phyloP scores from a whole-genome alignment of 768 basidiomycete genomes.

The Tricholomella constricta region DNA sequence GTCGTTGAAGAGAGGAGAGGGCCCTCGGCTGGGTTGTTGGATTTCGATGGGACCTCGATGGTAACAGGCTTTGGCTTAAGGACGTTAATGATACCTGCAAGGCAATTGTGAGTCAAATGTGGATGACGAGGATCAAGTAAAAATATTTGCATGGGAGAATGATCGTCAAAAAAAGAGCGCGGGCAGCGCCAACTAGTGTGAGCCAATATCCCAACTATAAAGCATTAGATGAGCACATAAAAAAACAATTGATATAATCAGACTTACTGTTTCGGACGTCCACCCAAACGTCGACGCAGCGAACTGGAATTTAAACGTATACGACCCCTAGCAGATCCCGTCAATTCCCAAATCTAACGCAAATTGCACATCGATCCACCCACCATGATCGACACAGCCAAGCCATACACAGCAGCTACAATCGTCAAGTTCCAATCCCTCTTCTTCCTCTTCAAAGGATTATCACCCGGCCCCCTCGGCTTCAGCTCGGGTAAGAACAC shows the following conservation, averaged over 20 bases:
- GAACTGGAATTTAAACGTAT: conserved; percentile 65
- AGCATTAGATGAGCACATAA: conserved; percentile 2
- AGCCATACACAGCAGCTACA: conserved; percentile 54
- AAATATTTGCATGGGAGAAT: conserved; percentile 47
- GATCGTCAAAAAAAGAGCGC: conserved; percentile 56
- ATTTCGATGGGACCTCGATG: conserved; percentile 20
- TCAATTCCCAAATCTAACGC: neutral
- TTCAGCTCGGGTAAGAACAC: conserved; percentile 54
- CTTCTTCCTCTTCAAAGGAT: conserved; percentile 40
- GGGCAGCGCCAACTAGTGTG: conserved; percentile 50
- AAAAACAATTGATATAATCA: neutral
- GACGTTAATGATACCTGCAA: conserved; percentile 54
- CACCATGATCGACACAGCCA: conserved; percentile 51
- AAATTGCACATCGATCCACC: conserved; percentile 3
- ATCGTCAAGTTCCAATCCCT: conserved; percentile 70
- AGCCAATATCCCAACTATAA: conserved; percentile 74
- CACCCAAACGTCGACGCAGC: conserved; percentile 62
- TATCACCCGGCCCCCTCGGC: conserved; percentile 22
- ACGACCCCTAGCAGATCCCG: conserved; percentile 47
- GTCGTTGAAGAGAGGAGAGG: too few relatives aligned
- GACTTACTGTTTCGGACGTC: conserved; percentile 63
- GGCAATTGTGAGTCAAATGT: neutral
- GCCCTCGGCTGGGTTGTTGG: conserved; percentile 20
- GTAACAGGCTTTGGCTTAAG: conserved; percentile 45
- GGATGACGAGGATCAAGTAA: neutral